These are phyloP conservation scores for Friedmanniomyces endolithicus DNA, from an alignment of 495 filamentous ascomycete genomes.

Conservation along the genomic window DNA sequence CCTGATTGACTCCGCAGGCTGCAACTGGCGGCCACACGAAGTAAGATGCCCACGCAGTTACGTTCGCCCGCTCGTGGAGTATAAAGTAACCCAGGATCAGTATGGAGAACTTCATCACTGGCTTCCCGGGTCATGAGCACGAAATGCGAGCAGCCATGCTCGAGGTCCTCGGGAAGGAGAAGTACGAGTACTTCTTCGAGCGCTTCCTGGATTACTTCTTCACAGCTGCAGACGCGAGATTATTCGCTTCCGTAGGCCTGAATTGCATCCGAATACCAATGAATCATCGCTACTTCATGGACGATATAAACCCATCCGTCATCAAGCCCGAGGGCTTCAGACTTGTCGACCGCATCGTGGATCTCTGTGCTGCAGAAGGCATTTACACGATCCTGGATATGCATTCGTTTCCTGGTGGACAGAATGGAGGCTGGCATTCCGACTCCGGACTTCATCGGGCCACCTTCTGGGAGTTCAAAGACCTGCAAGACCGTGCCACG, in stretches of 20 bases:
- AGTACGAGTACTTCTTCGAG: slow-evolving; percentile 39
- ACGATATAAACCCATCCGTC: slow-evolving; percentile 49
- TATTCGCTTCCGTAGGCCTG: slow-evolving; percentile 44
- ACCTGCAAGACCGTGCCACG: slow-evolving; percentile 47
- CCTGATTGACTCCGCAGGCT: slow-evolving; percentile 12
- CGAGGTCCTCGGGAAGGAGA: slow-evolving; percentile 39
- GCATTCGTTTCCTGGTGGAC: slow-evolving; percentile 51
- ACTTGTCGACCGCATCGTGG: slow-evolving; percentile 46
- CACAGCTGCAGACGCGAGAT: slow-evolving; percentile 47
- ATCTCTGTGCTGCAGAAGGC: slow-evolving; percentile 42
- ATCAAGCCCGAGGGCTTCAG: slow-evolving; percentile 47
- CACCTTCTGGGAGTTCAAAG: slow-evolving; percentile 52
- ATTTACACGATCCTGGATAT: slow-evolving; percentile 47
- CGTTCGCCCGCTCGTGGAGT: not conserved
- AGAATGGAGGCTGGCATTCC: slow-evolving; percentile 55
- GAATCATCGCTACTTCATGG: slow-evolving; percentile 54
- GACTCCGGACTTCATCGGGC: slow-evolving; percentile 44
- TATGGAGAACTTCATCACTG: slow-evolving; percentile 54
- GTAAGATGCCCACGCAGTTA: not conserved
- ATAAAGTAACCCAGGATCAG: slow-evolving; percentile 6
- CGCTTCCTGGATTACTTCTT: slow-evolving; percentile 52
- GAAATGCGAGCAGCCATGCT: slow-evolving; percentile 45
- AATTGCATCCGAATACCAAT: slow-evolving; percentile 55
- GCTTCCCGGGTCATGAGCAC: slow-evolving; percentile 48
- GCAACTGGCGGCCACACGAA: slow-evolving; percentile 38